Evolutionary conservation across 2,329 filamentous ascomycete genomes (phyloP).

Genomic region (Akanthomyces uredinophilus): DNA sequence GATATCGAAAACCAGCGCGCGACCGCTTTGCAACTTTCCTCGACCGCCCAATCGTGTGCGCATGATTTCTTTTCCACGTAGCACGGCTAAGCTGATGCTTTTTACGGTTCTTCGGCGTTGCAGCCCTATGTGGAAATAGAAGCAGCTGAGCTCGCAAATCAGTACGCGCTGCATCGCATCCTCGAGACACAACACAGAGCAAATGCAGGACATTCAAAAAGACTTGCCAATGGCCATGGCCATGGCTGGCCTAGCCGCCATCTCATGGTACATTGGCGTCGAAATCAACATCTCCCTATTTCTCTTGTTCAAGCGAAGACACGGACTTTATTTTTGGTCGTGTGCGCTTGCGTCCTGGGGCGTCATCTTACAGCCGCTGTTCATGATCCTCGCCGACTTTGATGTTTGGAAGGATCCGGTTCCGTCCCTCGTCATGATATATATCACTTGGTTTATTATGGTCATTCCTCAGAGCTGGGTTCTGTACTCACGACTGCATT

Average conservation of each 20-base stretch:
- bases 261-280: conserved; percentile 28
- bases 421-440: conserved; percentile 17
- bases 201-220: conserved; percentile 18
- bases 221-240: conserved; percentile 26
- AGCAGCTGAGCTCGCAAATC: not conserved
- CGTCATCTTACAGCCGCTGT: conserved; percentile 31
- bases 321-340: conserved; percentile 30
- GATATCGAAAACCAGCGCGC: no score
- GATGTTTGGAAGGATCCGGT: conserved; percentile 16
- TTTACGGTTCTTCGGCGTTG: no score
- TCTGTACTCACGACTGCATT: conserved; percentile 55
- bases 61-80: no score
- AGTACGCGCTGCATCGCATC: not conserved
- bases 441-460: conserved; percentile 35
- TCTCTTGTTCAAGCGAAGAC: conserved; percentile 24
- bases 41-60: no score
- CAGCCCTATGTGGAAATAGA: not conserved
- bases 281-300: conserved; percentile 27
- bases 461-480: conserved; percentile 55
- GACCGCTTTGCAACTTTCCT: no score
- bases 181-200: not conserved
- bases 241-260: conserved; percentile 31
- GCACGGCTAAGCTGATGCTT: no score
- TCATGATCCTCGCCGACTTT: conserved; percentile 37
- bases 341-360: conserved; percentile 26